Evolutionary conservation across 495 filamentous ascomycete genomes (phyloP), one percentile per base, ranked within the genome.

Genomic region (Barbatosphaeria neglecta): DNA sequence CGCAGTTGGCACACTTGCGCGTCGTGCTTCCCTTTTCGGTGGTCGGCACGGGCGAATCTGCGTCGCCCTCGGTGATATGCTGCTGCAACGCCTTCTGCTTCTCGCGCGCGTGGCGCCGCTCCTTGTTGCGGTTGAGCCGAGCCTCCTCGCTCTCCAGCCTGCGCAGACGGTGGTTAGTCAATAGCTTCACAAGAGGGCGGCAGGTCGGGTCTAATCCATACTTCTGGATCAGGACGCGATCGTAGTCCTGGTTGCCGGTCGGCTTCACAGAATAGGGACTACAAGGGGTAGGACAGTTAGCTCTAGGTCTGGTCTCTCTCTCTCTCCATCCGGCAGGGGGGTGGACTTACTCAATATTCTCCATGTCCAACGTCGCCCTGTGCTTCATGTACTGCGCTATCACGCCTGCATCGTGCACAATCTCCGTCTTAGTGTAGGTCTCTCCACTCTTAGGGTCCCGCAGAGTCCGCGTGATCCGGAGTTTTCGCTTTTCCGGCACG

Each of bases 1-100:
- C 90, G 56, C 92, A 99, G 63, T 95, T 97, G 22, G 93, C 90
- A 58, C 92, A 99, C 63, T 96, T 97, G 50, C 93, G 77, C 22
- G 86, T 86, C 2, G 92, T 99, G 9, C 78, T 79, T 3, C 61
- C 48, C 54, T 68, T 69, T 51, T 76, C 76, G 18, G 64, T 70
- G 18, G 63, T 37, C 1, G 80, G 70, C 42, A 69, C 70, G 13
- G 72, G 73, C 39, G 67, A 70, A 41, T 61, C 66, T 18, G 65
- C 71, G n/a, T 69, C 67, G 35, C 56, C 62, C 18, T 60, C 64
- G 27, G 60, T 63, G 47, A 69, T 61, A 22, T 59, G 55, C 33
- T 60, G 56, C 52, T 67, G 65, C 43, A 73, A 59, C 24, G 80
- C 80, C 57, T 94, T 95, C 48, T 88, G 83, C 52, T 89, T 90